Base-by-base conservation (phyloP, 768 basidiomycete genomes). In the Termitomyces sp. region DNA sequence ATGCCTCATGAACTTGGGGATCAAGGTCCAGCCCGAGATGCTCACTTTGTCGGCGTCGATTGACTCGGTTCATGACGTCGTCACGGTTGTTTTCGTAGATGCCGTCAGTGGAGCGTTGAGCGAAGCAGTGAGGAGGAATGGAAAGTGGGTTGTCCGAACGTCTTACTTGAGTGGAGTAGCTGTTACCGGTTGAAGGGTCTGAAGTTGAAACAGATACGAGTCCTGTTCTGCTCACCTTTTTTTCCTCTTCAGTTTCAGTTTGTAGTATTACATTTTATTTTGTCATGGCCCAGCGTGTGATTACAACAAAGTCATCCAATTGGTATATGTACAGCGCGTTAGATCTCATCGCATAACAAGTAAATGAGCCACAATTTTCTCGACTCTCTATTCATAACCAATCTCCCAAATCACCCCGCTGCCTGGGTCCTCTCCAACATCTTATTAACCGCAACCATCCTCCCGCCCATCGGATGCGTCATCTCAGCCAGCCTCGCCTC, bases 401-500 rank as follows among this genome's bases (percentile, higher is more conserved):
- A 26, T 13, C 10, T 5, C 30, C 3, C 10, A 22, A 33, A 5
- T 61, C 47, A 84, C 1, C 84, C 83, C 8, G 78, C 84, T 24
- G 84, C 84, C 64, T 88, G 87, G 4, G 86, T 78, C 68, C 88
- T 76, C 68, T 89, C 89, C 64, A 91, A 67, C 72, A 87, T 78
- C 71, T 87, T 88, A 69, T 91, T 90, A 6, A 89, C 77, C 1
- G 78, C 81, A 26, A 80, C 71, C 0, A 82, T 78, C 38, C 83
- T 70, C 16, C 79, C 82, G 52, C 68, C 75, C 40, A 78, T 66
- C 7, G 78, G 72, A 63, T 80, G 79, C 0, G 81, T 72, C 60
- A 85, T 60, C 68, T 90, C 87, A 50, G 77, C 74, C 66, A 87
- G 58, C 65, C 80, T 78, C 47, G 70, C 74, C 69, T 89, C 87